Conservation (phyloP, 164 flowering plant species). For the Aristolochia contorta region DNA sequence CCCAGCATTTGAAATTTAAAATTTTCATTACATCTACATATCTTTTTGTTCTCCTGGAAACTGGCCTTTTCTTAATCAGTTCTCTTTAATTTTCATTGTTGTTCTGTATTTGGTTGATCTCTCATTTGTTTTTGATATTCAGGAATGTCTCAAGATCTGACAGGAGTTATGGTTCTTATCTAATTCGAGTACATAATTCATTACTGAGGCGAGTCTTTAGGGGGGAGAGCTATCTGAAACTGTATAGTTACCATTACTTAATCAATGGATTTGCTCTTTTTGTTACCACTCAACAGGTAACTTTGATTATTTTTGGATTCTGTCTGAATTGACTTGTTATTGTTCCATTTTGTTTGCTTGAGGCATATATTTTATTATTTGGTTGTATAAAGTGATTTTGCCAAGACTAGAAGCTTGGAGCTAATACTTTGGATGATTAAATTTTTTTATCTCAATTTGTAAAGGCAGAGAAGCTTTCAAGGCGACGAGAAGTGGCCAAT, state of each 20-base stretch:
- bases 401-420: too few species aligned
- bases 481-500: slow-evolving; percentile 78
- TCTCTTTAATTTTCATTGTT: background rate
- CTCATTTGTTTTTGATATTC: slow-evolving; percentile 4
- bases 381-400: background rate
- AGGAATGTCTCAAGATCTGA: slow-evolving; percentile 53
- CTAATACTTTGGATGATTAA: background rate
- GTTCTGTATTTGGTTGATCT: background rate
- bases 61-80: background rate
- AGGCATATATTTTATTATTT: background rate
- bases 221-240: slow-evolving; percentile 83
- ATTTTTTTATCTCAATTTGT: slow-evolving; percentile 12
- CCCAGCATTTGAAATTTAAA: too few species aligned
- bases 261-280: slow-evolving; percentile 93
- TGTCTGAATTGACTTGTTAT: background rate
- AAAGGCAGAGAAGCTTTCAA: slow-evolving; percentile 74
- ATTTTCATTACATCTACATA: too few species aligned
- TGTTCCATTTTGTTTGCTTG: background rate
- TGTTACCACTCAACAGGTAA: slow-evolving; percentile 81
- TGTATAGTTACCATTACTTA: slow-evolving; percentile 90
- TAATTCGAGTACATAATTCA: slow-evolving; percentile 65
- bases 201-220: slow-evolving; percentile 53
- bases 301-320: background rate
- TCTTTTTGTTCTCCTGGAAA: background rate
- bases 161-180: slow-evolving; percentile 29